Base-by-base conservation (phyloP, 306 rosid genomes). In the Acacia crassicarpa region DNA sequence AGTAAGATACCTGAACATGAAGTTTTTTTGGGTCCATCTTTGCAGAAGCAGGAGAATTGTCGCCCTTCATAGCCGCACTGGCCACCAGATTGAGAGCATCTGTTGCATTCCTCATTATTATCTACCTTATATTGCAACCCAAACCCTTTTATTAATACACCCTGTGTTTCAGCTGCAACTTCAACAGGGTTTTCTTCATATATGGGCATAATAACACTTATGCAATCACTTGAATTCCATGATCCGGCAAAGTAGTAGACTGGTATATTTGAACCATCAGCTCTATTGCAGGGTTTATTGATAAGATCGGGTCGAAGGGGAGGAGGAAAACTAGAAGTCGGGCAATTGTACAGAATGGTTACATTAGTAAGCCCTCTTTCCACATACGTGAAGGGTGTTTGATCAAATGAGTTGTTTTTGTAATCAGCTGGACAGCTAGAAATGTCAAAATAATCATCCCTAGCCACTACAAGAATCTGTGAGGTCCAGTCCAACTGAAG, bases 31-130 rank as follows among this genome's bases (percentile, higher is more conserved):
- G 82, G 1, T 66, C 77, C 87, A 68, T 85, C 78, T 2, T 5
- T 2, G 78, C 91, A 88, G 74, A 72, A 87, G 75, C 91, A 88
- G 19, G 14, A 35, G 74, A 85, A 85, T 49, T 0, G 10, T 1
- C 14, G 10, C 9, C 20, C 65, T 17, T 58, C 65, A 23, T 27
- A 38, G 0, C 87, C 87, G 19, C 90, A 88, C 49, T 0, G 59
- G 8, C 90, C 90, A 43, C 72, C 72, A 35, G 88, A 59, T 2
- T 0, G 1, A 30, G 8, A 1, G 40, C 90, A 88, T 3, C 0
- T 16, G 4, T 1, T 0, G n/a, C 90, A 88, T 6, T 44, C 6
- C 0, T 0, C 22, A 12, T 0, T 8, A 33, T 58, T 7, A 4
- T 35, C 8, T 17, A 46, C 38, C 0, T 0, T 40, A 85, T 76